phyloP scores from a whole-genome alignment of 2,329 filamentous ascomycete species.

The Cyphellophora attinorum region DNA sequence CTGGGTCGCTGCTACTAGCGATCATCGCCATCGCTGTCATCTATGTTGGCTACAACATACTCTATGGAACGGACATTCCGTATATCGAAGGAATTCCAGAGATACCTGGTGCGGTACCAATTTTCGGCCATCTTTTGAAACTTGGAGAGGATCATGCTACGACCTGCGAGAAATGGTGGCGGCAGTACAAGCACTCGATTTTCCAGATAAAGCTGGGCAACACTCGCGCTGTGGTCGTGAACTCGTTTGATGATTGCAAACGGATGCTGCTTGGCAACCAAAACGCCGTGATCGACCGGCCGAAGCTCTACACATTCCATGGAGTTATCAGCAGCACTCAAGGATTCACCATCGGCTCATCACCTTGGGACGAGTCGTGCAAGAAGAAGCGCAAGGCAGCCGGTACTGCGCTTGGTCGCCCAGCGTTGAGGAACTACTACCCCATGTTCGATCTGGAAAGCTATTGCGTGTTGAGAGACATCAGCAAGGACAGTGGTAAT shows the following conservation, averaged over 20 bases:
- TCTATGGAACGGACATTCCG: conserved; percentile 47
- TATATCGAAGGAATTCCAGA: conserved; percentile 49
- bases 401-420: conserved; percentile 62
- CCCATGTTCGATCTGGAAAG: conserved; percentile 68
- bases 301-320: conserved; percentile 67
- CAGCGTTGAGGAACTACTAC: conserved; percentile 62
- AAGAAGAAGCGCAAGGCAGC: conserved; percentile 64
- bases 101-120: conserved; percentile 42
- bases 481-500: conserved; percentile 50
- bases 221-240: conserved; percentile 50
- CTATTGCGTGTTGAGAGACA: conserved; percentile 56
- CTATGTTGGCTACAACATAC: no score
- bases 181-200: conserved; percentile 43
- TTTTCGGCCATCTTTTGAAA: conserved; percentile 51
- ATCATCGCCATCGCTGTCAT: no score
- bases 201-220: conserved; percentile 42
- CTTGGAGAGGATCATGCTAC: conserved; percentile 46
- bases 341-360: conserved; percentile 69
- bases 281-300: conserved; percentile 62
- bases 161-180: conserved; percentile 43
- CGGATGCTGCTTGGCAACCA: conserved; percentile 62
- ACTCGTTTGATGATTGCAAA: conserved; percentile 60
- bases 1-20: no score
- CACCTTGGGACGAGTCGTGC: conserved; percentile 67
- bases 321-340: conserved; percentile 62